Conservation (phyloP, 768 basidiomycete species). For the Naganishia friedmannii region DNA sequence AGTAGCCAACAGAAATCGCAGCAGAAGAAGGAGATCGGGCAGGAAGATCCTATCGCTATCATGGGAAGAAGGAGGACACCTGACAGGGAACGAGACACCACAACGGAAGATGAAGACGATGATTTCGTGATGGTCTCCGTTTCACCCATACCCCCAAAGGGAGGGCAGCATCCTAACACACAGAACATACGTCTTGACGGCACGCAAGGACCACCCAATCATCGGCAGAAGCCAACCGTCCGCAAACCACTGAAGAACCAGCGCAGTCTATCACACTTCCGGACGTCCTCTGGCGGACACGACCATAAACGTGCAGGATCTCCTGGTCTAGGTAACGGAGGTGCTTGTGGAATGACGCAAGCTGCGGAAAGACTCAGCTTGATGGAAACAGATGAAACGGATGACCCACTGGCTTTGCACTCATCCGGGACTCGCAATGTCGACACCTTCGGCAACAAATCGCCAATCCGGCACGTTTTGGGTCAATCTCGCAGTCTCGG, state of each 20-base stretch:
- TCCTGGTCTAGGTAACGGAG: background rate
- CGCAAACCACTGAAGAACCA: slow-evolving; percentile 17
- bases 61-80: slow-evolving; percentile 18
- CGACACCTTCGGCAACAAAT: slow-evolving; percentile 16
- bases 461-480: slow-evolving; percentile 20
- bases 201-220: background rate
- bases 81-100: background rate
- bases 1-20: slow-evolving; percentile 8
- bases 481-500: slow-evolving; percentile 32
- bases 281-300: slow-evolving; percentile 9
- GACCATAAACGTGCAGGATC: slow-evolving; percentile 14
- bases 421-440: background rate
- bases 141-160: slow-evolving; percentile 20
- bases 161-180: background rate
- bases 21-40: background rate
- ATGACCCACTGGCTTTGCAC: slow-evolving; percentile 11
- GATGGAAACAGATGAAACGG: slow-evolving; percentile 24
- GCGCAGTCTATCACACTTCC: slow-evolving; percentile 6
- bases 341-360: slow-evolving; percentile 28
- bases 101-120: slow-evolving; percentile 28
- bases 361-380: slow-evolving; percentile 27
- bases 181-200: background rate
- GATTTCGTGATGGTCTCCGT: slow-evolving; percentile 34
- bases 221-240: background rate
- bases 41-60: slow-evolving; percentile 17